A percentile compares a stretch with the other conserved stretches of the same genome.
Conservation (phyloP, 257 asterid genomes). For the Ilex asprella region DNA sequence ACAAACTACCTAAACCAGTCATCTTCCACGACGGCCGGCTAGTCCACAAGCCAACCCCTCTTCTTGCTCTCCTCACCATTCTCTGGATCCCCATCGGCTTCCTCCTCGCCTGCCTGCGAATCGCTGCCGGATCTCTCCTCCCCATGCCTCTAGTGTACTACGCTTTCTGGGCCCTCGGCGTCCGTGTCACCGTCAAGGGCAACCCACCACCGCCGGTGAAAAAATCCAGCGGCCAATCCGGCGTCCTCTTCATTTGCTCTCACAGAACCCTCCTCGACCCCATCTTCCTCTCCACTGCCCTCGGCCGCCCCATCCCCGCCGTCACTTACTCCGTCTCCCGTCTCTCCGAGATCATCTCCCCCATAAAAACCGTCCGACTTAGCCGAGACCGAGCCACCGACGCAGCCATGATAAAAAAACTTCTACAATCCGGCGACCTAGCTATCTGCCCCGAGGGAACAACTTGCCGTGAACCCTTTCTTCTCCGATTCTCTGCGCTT, state of each 20-base stretch:
- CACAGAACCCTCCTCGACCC: conserved; percentile 61
- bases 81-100: conserved; percentile 62
- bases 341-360: conserved; percentile 60
- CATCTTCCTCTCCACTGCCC: conserved; percentile 48
- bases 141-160: conserved; percentile 51
- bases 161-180: conserved; percentile 51
- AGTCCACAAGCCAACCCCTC: conserved; percentile 50
- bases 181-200: conserved; percentile 49
- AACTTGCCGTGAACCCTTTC: conserved; percentile 1
- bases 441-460: conserved; percentile 41
- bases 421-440: conserved; percentile 19
- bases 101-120: conserved; percentile 42
- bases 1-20: conserved; percentile 51
- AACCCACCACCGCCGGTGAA: conserved; percentile 41
- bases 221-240: conserved; percentile 27
- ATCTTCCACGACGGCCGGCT: conserved; percentile 63
- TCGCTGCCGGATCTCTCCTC: conserved; percentile 53
- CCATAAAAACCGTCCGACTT: conserved; percentile 50
- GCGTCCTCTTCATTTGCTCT: conserved; percentile 60
- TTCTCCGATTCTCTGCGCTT: conserved; percentile 1
- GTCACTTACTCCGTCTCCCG: conserved; percentile 68
- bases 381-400: conserved; percentile 43
- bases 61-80: conserved; percentile 35
- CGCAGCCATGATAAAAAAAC: conserved; percentile 29
- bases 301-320: conserved; percentile 64